phyloP scores from a whole-genome alignment of 768 basidiomycete genomes.

The Termitomyces sp. region DNA sequence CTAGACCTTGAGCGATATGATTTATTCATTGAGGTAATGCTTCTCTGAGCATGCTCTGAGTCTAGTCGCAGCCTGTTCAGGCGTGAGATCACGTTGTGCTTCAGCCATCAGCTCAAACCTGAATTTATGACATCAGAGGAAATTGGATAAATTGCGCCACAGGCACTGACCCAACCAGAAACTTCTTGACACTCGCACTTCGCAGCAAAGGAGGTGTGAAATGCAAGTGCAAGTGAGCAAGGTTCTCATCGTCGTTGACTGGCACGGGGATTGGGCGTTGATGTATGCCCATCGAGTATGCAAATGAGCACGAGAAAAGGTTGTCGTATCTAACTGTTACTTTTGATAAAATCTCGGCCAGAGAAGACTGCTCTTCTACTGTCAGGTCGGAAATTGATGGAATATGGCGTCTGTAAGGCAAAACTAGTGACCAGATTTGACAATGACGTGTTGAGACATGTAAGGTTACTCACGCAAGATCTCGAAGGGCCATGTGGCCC shows the following conservation, averaged over 20 bases:
- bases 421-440: constrained; percentile 39
- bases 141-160: neutral
- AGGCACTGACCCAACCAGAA: constrained; percentile 74
- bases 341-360: constrained; percentile 65
- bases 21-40: constrained; percentile 49
- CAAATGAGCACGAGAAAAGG: constrained; percentile 82
- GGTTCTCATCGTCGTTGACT: constrained; percentile 37
- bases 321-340: constrained; percentile 74
- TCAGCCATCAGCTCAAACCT: constrained; percentile 92
- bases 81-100: constrained; percentile 84
- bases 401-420: constrained; percentile 78
- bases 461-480: constrained; percentile 52
- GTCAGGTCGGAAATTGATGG: constrained; percentile 63
- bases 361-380: constrained; percentile 53
- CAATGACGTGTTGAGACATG: neutral
- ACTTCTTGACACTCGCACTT: constrained; percentile 81
- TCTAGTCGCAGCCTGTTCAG: constrained; percentile 78
- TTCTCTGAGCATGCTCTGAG: constrained; percentile 51
- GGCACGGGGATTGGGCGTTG: constrained; percentile 64
- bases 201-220: constrained; percentile 84
- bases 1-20: neutral
- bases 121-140: neutral
- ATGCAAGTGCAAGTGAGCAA: constrained; percentile 84
- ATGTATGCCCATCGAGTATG: constrained; percentile 94
- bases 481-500: constrained; percentile 95